A percentile compares a stretch with the other conserved stretches of the same genome.
These are phyloP conservation scores for Citrus medica DNA, from an alignment of 345 rosid genomes.

Conservation along the genomic window DNA sequence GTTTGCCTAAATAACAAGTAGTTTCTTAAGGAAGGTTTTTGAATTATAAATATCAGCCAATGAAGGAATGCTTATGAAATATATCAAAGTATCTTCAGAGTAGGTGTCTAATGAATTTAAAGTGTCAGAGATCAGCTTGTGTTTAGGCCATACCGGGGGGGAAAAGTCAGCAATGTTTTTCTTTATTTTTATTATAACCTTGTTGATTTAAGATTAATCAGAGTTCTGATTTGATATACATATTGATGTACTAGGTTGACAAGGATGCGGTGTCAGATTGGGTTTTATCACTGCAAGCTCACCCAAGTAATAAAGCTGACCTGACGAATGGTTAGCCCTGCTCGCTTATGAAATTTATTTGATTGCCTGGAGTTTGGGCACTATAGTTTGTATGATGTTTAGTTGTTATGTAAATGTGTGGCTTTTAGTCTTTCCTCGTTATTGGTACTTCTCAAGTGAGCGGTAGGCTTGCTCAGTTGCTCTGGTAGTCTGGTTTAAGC, in stretches of 20 bases:
- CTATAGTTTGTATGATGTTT: neutral
- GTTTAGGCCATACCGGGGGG: neutral
- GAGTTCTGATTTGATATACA: neutral
- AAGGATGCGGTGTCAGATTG: slow-evolving; percentile 58
- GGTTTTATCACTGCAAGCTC: slow-evolving; percentile 80
- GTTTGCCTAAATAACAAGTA: neutral
- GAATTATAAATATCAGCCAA: no score
- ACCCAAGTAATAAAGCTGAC: slow-evolving; percentile 42
- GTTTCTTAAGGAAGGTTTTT: neutral
- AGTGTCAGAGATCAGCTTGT: neutral
- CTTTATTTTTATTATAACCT: neutral
- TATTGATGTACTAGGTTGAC: slow-evolving; percentile 47
- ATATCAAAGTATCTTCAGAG: neutral
- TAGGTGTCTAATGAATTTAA: neutral
- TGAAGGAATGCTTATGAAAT: neutral
- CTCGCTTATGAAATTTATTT: slow-evolving; percentile 6
- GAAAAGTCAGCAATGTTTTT: neutral
- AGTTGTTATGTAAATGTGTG: neutral
- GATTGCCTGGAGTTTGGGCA: slow-evolving; percentile 1
- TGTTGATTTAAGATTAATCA: neutral
- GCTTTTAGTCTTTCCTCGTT: neutral
- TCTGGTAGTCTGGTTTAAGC: neutral
- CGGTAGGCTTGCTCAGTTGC: neutral
- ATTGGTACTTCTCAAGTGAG: neutral
- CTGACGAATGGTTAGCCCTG: slow-evolving; percentile 43